phyloP scores from a whole-genome alignment of 768 basidiomycete species.

The Mycena galericulata region DNA sequence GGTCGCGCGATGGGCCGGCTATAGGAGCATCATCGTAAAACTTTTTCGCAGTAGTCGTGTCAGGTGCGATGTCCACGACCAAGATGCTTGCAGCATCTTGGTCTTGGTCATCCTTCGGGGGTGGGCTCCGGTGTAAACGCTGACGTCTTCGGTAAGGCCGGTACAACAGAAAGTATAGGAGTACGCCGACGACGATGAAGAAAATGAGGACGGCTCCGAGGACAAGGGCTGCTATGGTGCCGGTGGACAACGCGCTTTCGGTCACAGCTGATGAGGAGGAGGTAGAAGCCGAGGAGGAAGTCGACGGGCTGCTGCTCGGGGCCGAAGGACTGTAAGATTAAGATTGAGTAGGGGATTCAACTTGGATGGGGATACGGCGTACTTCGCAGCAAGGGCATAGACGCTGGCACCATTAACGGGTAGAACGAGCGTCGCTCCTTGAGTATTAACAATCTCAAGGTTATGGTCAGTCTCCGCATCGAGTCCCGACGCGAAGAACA shows the following conservation, averaged over 20 bases:
- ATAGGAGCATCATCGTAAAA: conserved; percentile 15
- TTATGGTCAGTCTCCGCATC: conserved; percentile 61
- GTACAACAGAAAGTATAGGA: conserved; percentile 60
- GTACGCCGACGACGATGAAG: conserved; percentile 52
- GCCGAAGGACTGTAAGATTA: conserved; percentile 2
- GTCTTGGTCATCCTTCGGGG: conserved; percentile 22
- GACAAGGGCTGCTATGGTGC: conserved; percentile 75
- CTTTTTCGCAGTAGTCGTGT: conserved; percentile 15
- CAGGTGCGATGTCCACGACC: conserved; percentile 32
- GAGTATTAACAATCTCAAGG: conserved; percentile 67
- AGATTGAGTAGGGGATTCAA: not conserved
- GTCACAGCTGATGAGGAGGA: conserved; percentile 26
- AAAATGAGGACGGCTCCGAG: conserved; percentile 68
- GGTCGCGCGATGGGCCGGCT: conserved; percentile 34
- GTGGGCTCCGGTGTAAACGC: conserved; percentile 32
- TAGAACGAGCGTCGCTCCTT: conserved; percentile 63
- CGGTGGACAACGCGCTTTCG: conserved; percentile 51
- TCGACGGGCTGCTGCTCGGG: conserved; percentile 22
- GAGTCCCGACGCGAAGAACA: conserved; percentile 75
- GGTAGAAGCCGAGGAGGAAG: conserved; percentile 36
- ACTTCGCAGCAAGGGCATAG: conserved; percentile 30
- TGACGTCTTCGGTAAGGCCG: conserved; percentile 58
- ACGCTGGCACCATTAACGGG: conserved; percentile 64
- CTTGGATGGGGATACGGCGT: conserved; percentile 43
- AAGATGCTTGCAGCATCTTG: conserved; percentile 38